A percentile compares a stretch with the other conserved stretches of the same genome.
Evolutionary conservation across 148 eudicot species (phyloP).

Genomic region (Polygonum maritimum): DNA sequence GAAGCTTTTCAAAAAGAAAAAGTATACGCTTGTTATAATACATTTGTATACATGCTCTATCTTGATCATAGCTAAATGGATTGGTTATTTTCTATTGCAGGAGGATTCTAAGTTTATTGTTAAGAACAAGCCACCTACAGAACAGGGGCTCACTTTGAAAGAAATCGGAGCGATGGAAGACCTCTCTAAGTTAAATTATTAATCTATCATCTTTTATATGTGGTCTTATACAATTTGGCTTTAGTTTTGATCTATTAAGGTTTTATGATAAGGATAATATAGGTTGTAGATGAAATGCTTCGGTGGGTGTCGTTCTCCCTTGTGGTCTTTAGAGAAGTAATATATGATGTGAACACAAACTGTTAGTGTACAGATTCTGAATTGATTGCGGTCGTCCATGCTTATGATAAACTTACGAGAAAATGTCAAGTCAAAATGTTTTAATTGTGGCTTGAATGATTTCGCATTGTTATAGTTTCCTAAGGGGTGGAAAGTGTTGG

Average conservation of each 20-base stretch:
- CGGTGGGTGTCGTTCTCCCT: conserved; percentile 72
- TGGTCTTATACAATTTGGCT: background rate
- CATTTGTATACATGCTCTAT: background rate
- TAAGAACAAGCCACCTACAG: conserved; percentile 43
- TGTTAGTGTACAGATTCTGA: conserved; percentile 30
- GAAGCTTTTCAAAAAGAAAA: conserved; percentile 55
- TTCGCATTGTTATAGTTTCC: conserved; percentile 69
- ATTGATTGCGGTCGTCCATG: background rate
- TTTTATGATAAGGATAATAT: background rate
- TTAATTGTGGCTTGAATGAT: background rate
- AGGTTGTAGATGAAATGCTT: conserved; percentile 94
- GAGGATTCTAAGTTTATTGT: conserved; percentile 70
- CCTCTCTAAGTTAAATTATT: conserved; percentile 52
- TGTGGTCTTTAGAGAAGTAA: conserved; percentile 75
- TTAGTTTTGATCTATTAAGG: background rate
- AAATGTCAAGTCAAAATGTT: background rate
- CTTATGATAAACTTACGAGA: background rate
- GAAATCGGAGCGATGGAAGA: conserved; percentile 76
- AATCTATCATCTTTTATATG: background rate
- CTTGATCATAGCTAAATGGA: background rate
- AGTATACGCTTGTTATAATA: conserved; percentile 31
- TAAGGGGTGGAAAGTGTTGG: conserved; percentile 80
- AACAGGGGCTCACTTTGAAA: conserved; percentile 57
- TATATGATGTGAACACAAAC: conserved; percentile 39
- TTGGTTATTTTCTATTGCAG: conserved; percentile 19